These are phyloP conservation scores for Cylindrotheca fusiformis DNA, from an alignment of 108 stramenopile genomes.

Conservation along the genomic window DNA sequence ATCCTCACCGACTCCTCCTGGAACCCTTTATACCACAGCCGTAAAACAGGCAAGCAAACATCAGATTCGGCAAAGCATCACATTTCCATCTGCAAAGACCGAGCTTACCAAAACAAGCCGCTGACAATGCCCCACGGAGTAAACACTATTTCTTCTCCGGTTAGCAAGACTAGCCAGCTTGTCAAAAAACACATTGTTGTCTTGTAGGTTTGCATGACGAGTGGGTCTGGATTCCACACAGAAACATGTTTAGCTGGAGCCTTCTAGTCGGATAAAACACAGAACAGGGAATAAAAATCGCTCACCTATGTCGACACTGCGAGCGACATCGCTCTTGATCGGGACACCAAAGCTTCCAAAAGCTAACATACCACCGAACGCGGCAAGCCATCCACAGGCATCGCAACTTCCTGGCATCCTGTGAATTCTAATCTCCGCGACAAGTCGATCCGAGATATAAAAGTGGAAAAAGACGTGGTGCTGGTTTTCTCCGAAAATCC, in stretches of 20 bases:
- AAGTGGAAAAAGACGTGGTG: too few species aligned
- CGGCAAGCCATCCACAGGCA: conserved; percentile 51
- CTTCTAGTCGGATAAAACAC: too few species aligned
- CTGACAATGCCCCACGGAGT: conserved; percentile 80
- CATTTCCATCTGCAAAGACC: not conserved
- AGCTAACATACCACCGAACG: conserved; percentile 50
- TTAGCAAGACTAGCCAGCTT: conserved; percentile 45
- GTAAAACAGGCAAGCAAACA: not conserved
- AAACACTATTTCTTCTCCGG: conserved; percentile 42
- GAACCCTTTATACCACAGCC: conserved; percentile 73
- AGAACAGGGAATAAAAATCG: not conserved
- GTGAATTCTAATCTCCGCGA: too few species aligned
- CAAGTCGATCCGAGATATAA: too few species aligned
- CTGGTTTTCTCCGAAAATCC: not conserved
- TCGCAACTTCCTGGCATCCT: conserved; percentile 18
- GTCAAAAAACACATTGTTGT: conserved; percentile 74
- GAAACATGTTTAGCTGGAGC: too few species aligned
- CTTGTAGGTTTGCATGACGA: conserved; percentile 89
- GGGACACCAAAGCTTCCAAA: conserved; percentile 88
- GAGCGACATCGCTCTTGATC: conserved; percentile 59
- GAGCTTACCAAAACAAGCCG: conserved; percentile 52
- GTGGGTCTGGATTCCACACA: conserved; percentile 64
- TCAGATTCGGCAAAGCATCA: not conserved
- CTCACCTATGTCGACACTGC: conserved; percentile 49
- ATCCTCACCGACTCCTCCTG: conserved; percentile 48